These are phyloP conservation scores for Vachellia pachyceras DNA, from an alignment of 306 rosid genomes.

Conservation along the genomic window DNA sequence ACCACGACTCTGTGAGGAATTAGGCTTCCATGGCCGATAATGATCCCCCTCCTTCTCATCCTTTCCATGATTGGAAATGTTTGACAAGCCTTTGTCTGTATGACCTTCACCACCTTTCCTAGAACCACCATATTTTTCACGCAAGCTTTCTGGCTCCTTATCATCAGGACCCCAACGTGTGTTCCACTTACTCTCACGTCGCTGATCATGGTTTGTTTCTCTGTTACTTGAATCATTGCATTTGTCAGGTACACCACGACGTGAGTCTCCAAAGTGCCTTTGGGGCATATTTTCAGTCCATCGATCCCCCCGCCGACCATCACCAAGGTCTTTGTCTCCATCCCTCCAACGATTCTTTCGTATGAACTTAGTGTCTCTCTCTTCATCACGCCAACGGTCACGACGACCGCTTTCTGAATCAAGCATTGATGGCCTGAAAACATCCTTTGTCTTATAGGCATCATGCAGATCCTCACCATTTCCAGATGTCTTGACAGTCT, in stretches of 20 bases:
- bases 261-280: slow-evolving; percentile 63
- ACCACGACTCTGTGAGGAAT: slow-evolving; percentile 66
- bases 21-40: slow-evolving; percentile 83
- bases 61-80: slow-evolving; percentile 70
- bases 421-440: slow-evolving; percentile 86
- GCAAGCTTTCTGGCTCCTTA: slow-evolving; percentile 68
- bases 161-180: slow-evolving; percentile 95
- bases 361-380: slow-evolving; percentile 76
- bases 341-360: slow-evolving; percentile 89
- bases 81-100: slow-evolving; percentile 57
- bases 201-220: slow-evolving; percentile 72
- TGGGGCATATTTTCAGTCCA: slow-evolving; percentile 61
- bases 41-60: slow-evolving; percentile 85
- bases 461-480: slow-evolving; percentile 65
- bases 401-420: slow-evolving; percentile 71
- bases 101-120: slow-evolving; percentile 63
- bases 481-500: slow-evolving; percentile 57
- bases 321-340: slow-evolving; percentile 73
- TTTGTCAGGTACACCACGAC: slow-evolving; percentile 68
- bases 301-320: slow-evolving; percentile 67
- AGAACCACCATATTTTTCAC: slow-evolving; percentile 72
- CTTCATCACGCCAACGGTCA: slow-evolving; percentile 94
- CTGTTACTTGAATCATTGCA: slow-evolving; percentile 71
- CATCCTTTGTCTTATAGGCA: slow-evolving; percentile 75
- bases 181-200: slow-evolving; percentile 94